Evolutionary conservation across 495 filamentous ascomycete species (phyloP).

Genomic region (Lophiotrema nucula): DNA sequence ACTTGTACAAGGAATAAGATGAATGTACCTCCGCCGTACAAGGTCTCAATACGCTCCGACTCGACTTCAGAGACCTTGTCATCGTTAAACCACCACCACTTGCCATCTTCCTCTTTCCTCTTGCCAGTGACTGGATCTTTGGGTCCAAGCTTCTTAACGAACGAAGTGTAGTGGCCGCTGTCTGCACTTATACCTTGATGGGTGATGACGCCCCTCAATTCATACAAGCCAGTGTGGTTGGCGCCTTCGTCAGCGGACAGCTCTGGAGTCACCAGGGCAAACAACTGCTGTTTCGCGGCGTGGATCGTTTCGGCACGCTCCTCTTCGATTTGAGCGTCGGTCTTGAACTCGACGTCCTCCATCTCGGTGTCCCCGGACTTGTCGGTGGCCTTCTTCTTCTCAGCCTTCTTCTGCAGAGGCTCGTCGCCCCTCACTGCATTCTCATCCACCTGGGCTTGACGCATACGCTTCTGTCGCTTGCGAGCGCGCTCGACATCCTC

Average conservation of each 20-base stretch:
- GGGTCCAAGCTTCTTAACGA: constrained; percentile 83
- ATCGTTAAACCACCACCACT: constrained; percentile 99
- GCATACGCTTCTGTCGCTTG: constrained; percentile 79
- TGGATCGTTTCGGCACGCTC: constrained; percentile 72
- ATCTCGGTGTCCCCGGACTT: constrained; percentile 67
- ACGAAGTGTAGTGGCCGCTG: constrained; percentile 96
- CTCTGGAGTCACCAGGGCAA: constrained; percentile 67
- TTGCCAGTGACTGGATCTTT: constrained; percentile 67
- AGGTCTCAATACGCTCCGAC: constrained; percentile 81
- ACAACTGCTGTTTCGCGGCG: constrained; percentile 78
- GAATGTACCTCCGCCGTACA: constrained; percentile 80
- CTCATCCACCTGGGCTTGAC: constrained; percentile 59
- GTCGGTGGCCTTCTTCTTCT: constrained; percentile 30
- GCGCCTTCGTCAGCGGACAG: constrained; percentile 73
- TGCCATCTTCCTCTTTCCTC: constrained; percentile 76
- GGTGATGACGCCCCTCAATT: constrained; percentile 91
- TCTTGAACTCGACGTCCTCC: constrained; percentile 76
- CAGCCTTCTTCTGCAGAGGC: constrained; percentile 51
- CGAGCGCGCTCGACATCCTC: constrained; percentile 81
- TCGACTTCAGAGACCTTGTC: constrained; percentile 95
- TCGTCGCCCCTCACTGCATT: constrained; percentile 40
- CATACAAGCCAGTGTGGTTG: constrained; percentile 91
- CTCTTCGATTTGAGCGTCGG: constrained; percentile 85
- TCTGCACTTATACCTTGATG: constrained; percentile 96
- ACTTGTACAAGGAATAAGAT: not conserved